phyloP scores from a whole-genome alignment of 139 green algal species.

The Chlorokybus atmophyticus region DNA sequence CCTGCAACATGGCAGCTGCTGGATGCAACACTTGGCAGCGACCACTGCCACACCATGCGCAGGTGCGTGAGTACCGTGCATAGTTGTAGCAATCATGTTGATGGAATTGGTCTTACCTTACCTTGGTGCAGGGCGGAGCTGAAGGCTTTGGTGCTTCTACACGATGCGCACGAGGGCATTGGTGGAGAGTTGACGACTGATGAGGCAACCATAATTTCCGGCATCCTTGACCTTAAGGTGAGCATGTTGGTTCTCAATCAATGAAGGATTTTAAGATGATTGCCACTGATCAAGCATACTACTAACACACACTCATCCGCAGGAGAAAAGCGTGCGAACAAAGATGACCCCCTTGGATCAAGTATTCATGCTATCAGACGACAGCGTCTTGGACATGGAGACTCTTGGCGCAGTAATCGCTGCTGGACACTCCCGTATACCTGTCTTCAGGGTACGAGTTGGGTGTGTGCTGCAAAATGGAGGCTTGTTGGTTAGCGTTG shows the following conservation, averaged over 20 bases:
- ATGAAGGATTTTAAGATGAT: neutral
- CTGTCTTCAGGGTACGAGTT: conserved; percentile 11
- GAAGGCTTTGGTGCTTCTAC: neutral
- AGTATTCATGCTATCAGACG: neutral
- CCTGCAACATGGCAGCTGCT: too few species aligned
- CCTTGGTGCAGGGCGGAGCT: neutral
- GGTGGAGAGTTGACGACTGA: conserved; percentile 14
- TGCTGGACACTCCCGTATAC: conserved; percentile 10
- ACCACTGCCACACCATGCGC: too few species aligned
- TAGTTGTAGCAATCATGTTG: too few species aligned
- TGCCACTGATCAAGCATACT: too few species aligned
- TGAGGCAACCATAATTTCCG: conserved; percentile 21
- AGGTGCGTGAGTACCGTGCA: too few species aligned
- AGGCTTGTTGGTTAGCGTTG: too few species aligned
- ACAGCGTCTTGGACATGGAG: neutral
- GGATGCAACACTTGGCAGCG: too few species aligned
- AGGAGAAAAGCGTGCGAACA: too few species aligned
- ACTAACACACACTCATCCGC: too few species aligned
- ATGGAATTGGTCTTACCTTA: too few species aligned
- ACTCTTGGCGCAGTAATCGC: conserved; percentile 4
- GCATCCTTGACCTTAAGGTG: conserved; percentile 22
- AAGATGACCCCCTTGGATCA: neutral
- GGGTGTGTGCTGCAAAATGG: too few species aligned
- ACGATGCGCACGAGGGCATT: conserved; percentile 1
- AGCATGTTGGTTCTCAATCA: too few species aligned